Evolutionary conservation across 2,329 filamentous ascomycete genomes (phyloP), one percentile per base, ranked within the genome.

Genomic region (Penicillium decumbens): DNA sequence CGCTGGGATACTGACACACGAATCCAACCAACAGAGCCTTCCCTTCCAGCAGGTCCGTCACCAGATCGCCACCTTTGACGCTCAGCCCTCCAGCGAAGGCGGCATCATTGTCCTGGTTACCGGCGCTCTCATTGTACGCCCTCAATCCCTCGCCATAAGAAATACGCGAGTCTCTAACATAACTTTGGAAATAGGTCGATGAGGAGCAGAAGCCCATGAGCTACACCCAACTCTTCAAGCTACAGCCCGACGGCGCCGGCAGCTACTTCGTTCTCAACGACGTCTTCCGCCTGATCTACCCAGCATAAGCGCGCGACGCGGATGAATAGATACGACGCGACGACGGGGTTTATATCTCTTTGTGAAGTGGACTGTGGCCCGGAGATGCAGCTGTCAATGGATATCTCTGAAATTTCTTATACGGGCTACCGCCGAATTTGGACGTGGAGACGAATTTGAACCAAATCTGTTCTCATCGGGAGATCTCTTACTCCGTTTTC

Each of bases 201-300:
- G 90, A 91, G 61, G 84, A 90, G 73, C 79, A 87, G 70, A 83
- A 83, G 65, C 88, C 89, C 39, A 93, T 96, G 86, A 90, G 82
- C 80, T 98, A 91, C 76, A 85, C 85, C 49, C 91, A 97, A 76
- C 76, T 81, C 49, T 97, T 97, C 81, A 87, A 95, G 73, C 85
- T 97, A 55, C 73, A 83, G 58, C 84, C 83, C 53, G 86, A 89
- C 47, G 73, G 73, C 25, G 59, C 65, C 43, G 85, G 83, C 62
- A 83, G 79, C 74, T 95, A 87, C 78, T 96, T 82, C 71, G 87
- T 97, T 69, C 85, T 85, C 77, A 96, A 97, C 79, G 92, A 97
- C 72, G 76, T 97, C 70, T 97, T 97, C 84, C 88, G 88, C 75
- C 82, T 97, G 55, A 81, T 95, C 61, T 92, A 88, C 73, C 56